phyloP scores from a whole-genome alignment of 2,329 filamentous ascomycete genomes.

The Ophiostoma angusticollis region DNA sequence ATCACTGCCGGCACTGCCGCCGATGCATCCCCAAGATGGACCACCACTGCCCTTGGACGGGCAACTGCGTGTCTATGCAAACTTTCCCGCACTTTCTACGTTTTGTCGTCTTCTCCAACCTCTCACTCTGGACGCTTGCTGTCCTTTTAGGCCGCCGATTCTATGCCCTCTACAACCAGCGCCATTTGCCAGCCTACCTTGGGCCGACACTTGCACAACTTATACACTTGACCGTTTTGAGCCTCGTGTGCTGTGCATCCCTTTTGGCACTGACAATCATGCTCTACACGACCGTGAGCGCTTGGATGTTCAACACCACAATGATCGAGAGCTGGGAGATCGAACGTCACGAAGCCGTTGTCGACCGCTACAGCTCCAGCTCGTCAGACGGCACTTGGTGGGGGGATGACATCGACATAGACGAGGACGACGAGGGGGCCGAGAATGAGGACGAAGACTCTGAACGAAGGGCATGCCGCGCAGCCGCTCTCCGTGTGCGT shows the following conservation, averaged over 20 bases:
- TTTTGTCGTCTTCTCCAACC: slow-evolving; percentile 58
- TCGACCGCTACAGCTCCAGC: slow-evolving; percentile 30
- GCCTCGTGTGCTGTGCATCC: slow-evolving; percentile 44
- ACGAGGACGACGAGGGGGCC: slow-evolving; percentile 16
- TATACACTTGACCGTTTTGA: slow-evolving; percentile 45
- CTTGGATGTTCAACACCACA: slow-evolving; percentile 56
- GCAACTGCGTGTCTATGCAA: slow-evolving; percentile 69
- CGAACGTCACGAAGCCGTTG: slow-evolving; percentile 47
- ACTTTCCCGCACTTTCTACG: slow-evolving; percentile 75
- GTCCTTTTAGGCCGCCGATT: slow-evolving; percentile 48
- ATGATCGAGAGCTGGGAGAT: slow-evolving; percentile 73
- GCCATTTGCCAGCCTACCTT: slow-evolving; percentile 60
- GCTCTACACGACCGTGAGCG: slow-evolving; percentile 46
- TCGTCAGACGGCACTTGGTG: slow-evolving; percentile 30
- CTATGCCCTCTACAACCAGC: slow-evolving; percentile 46
- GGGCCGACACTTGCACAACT: slow-evolving; percentile 52
- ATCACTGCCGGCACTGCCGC: slow-evolving; percentile 68
- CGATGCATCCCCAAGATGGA: slow-evolving; percentile 73
- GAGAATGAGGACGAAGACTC: slow-evolving; percentile 17
- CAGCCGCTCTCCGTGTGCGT: slow-evolving; percentile 32
- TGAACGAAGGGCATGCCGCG: slow-evolving; percentile 23
- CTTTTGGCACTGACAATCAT: slow-evolving; percentile 52
- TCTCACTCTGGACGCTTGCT: slow-evolving; percentile 49
- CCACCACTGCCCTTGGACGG: slow-evolving; percentile 78
- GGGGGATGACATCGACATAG: slow-evolving; percentile 22